Evolutionary conservation across 331 rosid genomes (phyloP).

Genomic region (Arachis monticola): DNA sequence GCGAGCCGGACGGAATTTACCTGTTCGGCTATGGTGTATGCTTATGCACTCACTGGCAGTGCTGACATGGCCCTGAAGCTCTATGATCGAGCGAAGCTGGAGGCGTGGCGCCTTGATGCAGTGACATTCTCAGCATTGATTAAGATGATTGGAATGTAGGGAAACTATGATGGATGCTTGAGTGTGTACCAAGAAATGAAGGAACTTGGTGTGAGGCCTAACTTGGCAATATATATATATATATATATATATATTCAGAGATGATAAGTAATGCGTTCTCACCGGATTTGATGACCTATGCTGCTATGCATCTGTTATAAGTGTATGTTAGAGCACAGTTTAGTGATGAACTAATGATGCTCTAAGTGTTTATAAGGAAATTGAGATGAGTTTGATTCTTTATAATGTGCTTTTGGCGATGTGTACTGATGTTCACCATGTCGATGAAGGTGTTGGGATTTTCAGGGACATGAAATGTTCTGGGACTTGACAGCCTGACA

Average conservation of each 20-base stretch:
- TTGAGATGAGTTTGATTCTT: slow-evolving; percentile 61
- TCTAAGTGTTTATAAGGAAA: slow-evolving; percentile 60
- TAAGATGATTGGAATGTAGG: slow-evolving; percentile 67
- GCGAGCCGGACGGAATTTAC: slow-evolving; percentile 81
- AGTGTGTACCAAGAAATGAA: slow-evolving; percentile 92
- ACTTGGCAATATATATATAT: slow-evolving; percentile 41
- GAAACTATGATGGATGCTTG: slow-evolving; percentile 82
- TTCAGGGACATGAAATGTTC: slow-evolving; percentile 70
- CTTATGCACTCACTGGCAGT: slow-evolving; percentile 83
- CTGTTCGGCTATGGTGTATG: slow-evolving; percentile 77
- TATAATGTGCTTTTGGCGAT: slow-evolving; percentile 70
- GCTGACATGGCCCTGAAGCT: slow-evolving; percentile 73
- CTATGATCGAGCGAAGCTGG: slow-evolving; percentile 74
- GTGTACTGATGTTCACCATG: slow-evolving; percentile 82
- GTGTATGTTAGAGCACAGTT: slow-evolving; percentile 75
- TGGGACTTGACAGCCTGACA: slow-evolving; percentile 59
- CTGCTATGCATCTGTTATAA: slow-evolving; percentile 56
- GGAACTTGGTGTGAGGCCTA: slow-evolving; percentile 74
- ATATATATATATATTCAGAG: slow-evolving; percentile 64
- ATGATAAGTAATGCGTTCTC: slow-evolving; percentile 60
- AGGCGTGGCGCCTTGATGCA: slow-evolving; percentile 72
- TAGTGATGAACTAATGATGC: slow-evolving; percentile 56
- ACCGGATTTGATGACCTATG: slow-evolving; percentile 60
- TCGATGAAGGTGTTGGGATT: slow-evolving; percentile 66
- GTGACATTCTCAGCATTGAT: slow-evolving; percentile 75